phyloP scores from a whole-genome alignment of 352 stramenopile species.

The Globisporangium sylvaticum region DNA sequence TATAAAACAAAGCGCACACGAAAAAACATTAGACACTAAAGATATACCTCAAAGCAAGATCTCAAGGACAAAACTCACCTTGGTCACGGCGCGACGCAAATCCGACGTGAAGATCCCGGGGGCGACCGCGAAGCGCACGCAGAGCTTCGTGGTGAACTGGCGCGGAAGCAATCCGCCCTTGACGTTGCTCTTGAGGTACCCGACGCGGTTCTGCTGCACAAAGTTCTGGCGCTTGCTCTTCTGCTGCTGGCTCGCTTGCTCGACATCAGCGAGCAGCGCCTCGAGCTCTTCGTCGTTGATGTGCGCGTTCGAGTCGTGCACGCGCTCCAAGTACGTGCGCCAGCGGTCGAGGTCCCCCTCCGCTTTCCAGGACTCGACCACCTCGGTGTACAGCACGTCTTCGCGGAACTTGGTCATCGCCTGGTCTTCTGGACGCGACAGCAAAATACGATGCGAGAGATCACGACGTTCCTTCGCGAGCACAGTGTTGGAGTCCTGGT shows the following conservation, averaged over 20 bases:
- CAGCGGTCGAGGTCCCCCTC: constrained; percentile 51
- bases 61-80: constrained; percentile 28
- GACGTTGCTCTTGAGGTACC: constrained; percentile 29
- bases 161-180: constrained; percentile 54
- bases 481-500: constrained; percentile 59
- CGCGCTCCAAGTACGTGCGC: constrained; percentile 53
- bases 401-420: constrained; percentile 65
- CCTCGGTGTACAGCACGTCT: constrained; percentile 71
- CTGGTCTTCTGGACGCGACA: constrained; percentile 42
- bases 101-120: constrained; percentile 76
- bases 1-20: constrained; percentile 6
- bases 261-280: constrained; percentile 30
- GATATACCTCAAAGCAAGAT: neutral
- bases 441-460: constrained; percentile 54
- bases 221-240: constrained; percentile 45
- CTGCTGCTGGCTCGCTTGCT: constrained; percentile 28
- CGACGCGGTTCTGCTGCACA: constrained; percentile 48
- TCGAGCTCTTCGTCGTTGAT: constrained; percentile 42
- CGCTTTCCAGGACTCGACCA: constrained; percentile 46
- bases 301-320: constrained; percentile 43
- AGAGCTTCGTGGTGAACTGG: constrained; percentile 79
- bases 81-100: constrained; percentile 50
- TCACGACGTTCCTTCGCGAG: constrained; percentile 51
- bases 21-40: constrained; percentile 14
- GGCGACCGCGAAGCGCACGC: constrained; percentile 60